A percentile compares a stretch with the other conserved stretches of the same genome.
These are phyloP conservation scores for Yamadazyma trypodendri DNA, from an alignment of 1,139 yeast species.

Conservation along the genomic window DNA sequence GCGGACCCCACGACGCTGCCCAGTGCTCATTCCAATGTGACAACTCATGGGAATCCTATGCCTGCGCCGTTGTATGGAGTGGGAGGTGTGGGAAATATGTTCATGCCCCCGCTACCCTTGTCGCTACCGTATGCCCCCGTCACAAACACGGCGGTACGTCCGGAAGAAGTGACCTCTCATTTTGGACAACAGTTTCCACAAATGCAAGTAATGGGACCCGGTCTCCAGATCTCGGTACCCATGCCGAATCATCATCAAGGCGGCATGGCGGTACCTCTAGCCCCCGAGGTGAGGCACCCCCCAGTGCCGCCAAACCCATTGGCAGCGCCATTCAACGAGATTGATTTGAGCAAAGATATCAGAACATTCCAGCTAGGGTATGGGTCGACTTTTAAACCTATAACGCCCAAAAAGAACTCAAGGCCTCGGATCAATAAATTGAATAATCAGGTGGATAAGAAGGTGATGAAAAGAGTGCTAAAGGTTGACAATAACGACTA, in stretches of 20 bases:
- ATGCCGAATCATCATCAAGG: neutral
- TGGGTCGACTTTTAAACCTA: conserved; percentile 32
- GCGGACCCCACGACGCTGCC: neutral
- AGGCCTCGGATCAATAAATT: conserved; percentile 38
- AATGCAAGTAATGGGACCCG: no score
- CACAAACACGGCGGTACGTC: no score
- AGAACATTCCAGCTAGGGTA: conserved; percentile 3
- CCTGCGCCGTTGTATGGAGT: conserved; percentile 1
- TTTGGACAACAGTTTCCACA: neutral
- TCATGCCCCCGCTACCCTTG: conserved; percentile 3
- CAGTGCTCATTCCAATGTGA: neutral
- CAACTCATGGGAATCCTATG: no score
- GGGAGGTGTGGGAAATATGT: neutral
- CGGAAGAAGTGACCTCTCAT: no score
- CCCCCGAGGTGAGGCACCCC: neutral
- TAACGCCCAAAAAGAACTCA: conserved; percentile 35
- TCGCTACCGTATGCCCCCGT: neutral
- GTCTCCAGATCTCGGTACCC: neutral
- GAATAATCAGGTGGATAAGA: conserved; percentile 10
- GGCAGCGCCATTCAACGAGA: neutral
- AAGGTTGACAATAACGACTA: conserved; percentile 6
- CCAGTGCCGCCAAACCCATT: neutral
- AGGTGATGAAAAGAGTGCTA: conserved; percentile 6
- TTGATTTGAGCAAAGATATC: conserved; percentile 1
- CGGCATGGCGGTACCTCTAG: neutral